Conservation (phyloP, 306 rosid genomes). For the Medicago lupulina region DNA sequence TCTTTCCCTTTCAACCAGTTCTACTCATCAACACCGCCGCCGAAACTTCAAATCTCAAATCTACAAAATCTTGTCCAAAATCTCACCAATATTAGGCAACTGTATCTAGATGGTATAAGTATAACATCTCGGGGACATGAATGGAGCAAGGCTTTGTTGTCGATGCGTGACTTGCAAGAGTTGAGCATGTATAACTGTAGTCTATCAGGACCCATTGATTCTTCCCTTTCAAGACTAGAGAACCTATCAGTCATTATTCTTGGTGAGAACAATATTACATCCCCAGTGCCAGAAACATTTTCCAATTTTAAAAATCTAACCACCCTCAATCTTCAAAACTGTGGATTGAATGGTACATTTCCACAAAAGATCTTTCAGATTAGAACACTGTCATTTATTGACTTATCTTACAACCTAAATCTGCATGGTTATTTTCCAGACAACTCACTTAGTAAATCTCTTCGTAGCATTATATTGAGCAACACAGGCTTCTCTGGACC, state of each 20-base stretch:
- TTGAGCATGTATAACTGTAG: slow-evolving; percentile 4
- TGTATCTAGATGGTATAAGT: slow-evolving; percentile 44
- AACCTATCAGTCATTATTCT: slow-evolving; percentile 14
- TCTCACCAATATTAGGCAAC: slow-evolving; percentile 24
- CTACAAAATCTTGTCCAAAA: slow-evolving; percentile 41
- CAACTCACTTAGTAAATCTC: not conserved
- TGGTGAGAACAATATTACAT: not conserved
- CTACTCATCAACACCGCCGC: no score
- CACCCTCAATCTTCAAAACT: not conserved
- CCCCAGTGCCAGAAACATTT: slow-evolving; percentile 23
- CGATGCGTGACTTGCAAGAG: not conserved
- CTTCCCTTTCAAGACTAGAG: not conserved
- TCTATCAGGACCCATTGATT: slow-evolving; percentile 42
- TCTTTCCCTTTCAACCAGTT: no score
- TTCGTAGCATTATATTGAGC: not conserved
- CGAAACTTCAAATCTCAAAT: no score
- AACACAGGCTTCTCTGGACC: not conserved
- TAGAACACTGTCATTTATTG: slow-evolving; percentile 21
- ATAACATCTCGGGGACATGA: slow-evolving; percentile 35
- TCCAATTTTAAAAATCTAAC: slow-evolving; percentile 30
- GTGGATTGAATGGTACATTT: slow-evolving; percentile 35
- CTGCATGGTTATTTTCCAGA: not conserved
- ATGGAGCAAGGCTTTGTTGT: slow-evolving; percentile 46
- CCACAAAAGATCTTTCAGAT: slow-evolving; percentile 38
- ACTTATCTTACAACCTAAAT: not conserved